Conservation (phyloP, 2,329 filamentous ascomycete genomes). For the Metarhizium guizhouense region DNA sequence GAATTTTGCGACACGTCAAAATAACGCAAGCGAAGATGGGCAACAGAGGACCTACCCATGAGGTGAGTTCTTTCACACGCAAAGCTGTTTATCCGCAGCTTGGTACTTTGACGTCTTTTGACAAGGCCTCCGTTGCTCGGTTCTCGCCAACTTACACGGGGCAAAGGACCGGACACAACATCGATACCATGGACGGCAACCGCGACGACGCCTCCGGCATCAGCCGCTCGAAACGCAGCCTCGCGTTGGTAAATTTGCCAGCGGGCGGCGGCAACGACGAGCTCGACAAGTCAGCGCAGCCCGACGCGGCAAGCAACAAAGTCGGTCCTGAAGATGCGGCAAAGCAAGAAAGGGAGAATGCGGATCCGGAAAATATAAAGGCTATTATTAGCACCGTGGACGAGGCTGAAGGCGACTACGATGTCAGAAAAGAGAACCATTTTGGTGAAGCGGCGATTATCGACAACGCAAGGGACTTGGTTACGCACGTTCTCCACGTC, state of each 20-base stretch:
- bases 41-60: too few species aligned
- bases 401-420: neutral
- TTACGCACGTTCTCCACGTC: conserved; percentile 16
- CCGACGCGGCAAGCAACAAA: neutral
- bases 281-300: neutral
- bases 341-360: neutral
- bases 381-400: neutral
- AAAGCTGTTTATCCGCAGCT: too few species aligned
- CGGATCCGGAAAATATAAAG: neutral
- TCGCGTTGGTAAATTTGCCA: too few species aligned
- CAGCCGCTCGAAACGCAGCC: too few species aligned
- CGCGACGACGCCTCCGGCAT: neutral
- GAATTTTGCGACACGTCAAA: neutral
- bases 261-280: too few species aligned
- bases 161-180: too few species aligned
- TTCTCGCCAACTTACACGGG: too few species aligned
- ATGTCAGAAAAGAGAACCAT: conserved; percentile 2
- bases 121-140: too few species aligned
- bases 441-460: conserved; percentile 3
- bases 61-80: too few species aligned
- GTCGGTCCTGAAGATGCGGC: neutral
- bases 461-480: conserved; percentile 10
- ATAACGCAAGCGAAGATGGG: too few species aligned
- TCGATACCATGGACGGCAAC: neutral
- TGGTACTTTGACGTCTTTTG: too few species aligned